Conservation (phyloP, 495 filamentous ascomycete species). For the Amphirosellinia nigrospora region DNA sequence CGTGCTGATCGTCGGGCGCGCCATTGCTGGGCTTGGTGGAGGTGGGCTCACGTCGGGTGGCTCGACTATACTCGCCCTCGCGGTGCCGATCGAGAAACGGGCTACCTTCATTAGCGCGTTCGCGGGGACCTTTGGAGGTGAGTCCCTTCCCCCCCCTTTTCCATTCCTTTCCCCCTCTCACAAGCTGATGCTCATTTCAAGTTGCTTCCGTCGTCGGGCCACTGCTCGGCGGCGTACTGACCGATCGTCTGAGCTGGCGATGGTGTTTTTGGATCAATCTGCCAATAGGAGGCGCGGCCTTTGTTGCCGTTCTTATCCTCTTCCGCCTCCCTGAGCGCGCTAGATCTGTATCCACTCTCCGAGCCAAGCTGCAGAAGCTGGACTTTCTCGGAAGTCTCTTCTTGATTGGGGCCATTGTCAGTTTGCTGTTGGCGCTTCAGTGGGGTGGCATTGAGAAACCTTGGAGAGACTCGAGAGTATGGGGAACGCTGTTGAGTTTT, state of each 20-base stretch:
- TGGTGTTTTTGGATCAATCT: conserved; percentile 39
- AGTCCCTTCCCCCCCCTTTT: background rate
- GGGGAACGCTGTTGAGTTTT: conserved; percentile 30
- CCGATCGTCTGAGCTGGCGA: conserved; percentile 46
- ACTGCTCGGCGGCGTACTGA: conserved; percentile 54
- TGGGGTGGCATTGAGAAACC: conserved; percentile 64
- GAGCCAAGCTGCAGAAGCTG: conserved; percentile 48
- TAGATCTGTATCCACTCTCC: background rate
- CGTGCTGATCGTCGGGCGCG: conserved; percentile 56
- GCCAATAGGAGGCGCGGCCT: conserved; percentile 66
- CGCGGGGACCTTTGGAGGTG: conserved; percentile 54
- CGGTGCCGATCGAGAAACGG: conserved; percentile 65
- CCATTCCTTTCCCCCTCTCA: conserved; percentile 64
- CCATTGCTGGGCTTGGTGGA: conserved; percentile 52
- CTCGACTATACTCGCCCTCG: background rate
- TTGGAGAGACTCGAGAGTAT: conserved; percentile 37
- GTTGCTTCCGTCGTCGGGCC: conserved; percentile 78
- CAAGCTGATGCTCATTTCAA: conserved; percentile 64
- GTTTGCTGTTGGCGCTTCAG: conserved; percentile 67
- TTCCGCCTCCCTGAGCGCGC: conserved; percentile 39
- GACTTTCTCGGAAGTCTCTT: conserved; percentile 59
- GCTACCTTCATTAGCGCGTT: conserved; percentile 47
- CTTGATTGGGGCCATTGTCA: conserved; percentile 60
- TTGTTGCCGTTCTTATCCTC: conserved; percentile 54
- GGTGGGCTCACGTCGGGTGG: conserved; percentile 37